Base-by-base conservation (phyloP, 2,329 filamentous ascomycete species). In the Zasmidium angulare region DNA sequence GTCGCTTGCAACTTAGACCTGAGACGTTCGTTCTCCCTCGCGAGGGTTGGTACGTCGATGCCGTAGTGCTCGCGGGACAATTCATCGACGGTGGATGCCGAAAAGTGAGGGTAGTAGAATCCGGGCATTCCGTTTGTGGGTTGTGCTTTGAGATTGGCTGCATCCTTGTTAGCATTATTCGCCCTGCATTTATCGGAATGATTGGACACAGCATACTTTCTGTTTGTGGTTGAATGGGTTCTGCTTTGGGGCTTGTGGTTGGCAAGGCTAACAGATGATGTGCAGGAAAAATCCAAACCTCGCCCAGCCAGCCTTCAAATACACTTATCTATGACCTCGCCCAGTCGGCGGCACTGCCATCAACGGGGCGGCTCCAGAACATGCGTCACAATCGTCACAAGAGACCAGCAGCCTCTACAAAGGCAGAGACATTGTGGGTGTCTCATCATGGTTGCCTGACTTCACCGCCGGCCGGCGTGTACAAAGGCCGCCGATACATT, bases 1-100 rank as follows among this genome's bases (percentile, higher is more conserved):
- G 56, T 46, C 3, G 52, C 46, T 26, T 48, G 58, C 24, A 68
- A 50, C n/a, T 56, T 49, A 7, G 53, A 20, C 7, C 58, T 50
- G 17, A 68, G 63, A 22, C 40, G 53, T 17, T 58, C 43, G 43
- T 63, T 56, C 26, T 64, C 58, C 2, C 51, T 36, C 17, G 12
- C 23, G 3, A 68, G 58, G n/a, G 59, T 55, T 12, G 65, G 61
- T 11, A 68, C 58, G 46, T 68, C 63, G 12, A 54, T 60, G 56
- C 61, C 63, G 55, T 66, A 66, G 31, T 53, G 59, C 14, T 63
- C 53, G n/a, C 55, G 59, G 36, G 40, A 56, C 11, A 59, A 29
- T 22, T 60, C 29, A 49, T 66, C 55, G 36, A 61, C 36, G 46
- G 21, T 52, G 23, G 29, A 7, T 14, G 29, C 7, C 12, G 36